Percentiles rank a stretch among this genome's conserved stretches.
Conservation (phyloP, 2,329 filamentous ascomycete genomes). For the Cytospora chrysosperma region DNA sequence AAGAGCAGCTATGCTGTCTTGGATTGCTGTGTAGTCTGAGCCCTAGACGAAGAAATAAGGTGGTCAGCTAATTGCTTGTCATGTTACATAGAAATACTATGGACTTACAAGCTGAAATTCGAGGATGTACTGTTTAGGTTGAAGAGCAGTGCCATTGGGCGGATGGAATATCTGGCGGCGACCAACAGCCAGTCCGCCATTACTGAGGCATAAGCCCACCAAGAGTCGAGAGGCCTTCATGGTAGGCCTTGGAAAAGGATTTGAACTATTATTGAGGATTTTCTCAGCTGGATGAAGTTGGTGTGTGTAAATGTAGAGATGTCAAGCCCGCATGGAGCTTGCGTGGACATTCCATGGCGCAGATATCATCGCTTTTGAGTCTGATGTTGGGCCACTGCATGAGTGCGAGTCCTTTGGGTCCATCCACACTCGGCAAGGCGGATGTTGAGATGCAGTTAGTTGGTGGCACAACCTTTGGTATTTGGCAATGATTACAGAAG, state of each 20-base stretch:
- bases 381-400: neutral
- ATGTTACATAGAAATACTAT: neutral
- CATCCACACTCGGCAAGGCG: neutral
- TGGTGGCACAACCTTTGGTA: neutral
- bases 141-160: slow-evolving; percentile 5
- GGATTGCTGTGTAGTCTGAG: slow-evolving; percentile 3
- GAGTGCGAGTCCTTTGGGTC: neutral
- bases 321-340: neutral
- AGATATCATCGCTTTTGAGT: neutral
- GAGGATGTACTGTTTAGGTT: slow-evolving; percentile 10
- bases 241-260: neutral
- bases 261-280: neutral
- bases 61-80: neutral
- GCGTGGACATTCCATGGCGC: neutral
- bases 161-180: slow-evolving; percentile 1
- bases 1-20: slow-evolving; percentile 8
- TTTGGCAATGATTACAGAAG: neutral
- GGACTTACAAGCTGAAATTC: slow-evolving; percentile 5
- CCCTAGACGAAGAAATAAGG: neutral
- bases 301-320: neutral
- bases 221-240: neutral
- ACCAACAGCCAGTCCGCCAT: neutral
- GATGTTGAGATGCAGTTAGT: neutral
- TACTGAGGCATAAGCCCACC: slow-evolving; percentile 2
- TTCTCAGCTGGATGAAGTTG: neutral